Evolutionary conservation across 306 rosid species (phyloP), one percentile per base, ranked within the genome.

Genomic region (Geum urbanum): DNA sequence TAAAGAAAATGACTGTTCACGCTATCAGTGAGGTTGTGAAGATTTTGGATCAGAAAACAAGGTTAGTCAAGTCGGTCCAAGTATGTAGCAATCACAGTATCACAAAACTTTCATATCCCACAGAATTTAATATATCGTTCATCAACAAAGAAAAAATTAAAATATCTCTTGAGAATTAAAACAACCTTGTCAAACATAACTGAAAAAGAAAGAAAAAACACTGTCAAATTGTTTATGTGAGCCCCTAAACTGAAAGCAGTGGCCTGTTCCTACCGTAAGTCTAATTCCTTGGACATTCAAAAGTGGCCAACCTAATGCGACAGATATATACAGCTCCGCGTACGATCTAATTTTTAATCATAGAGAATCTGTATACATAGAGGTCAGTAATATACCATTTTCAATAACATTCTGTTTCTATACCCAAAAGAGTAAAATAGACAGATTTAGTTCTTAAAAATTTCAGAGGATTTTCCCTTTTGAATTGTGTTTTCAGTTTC

Each of bases 1-100:
- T 87, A 44, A 89, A 84, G 81, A 89, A 89, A 80, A 92, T 89
- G 86, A 71, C 76, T 41, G n/a, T 89, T 72, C 53, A 84, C 80
- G 87, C 92, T 2, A 45, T 84, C 83, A 1, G 35, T 1, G 32
- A 62, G 0, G 67, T 72, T 32, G 74, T 91, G 7, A 0, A 1
- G 32, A 41, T 39, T 27, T 80, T 88, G 78, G 80, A 78, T 58
- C 15, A 13, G 70, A 11, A 70, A 40, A 61, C 70, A 53, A 84
- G 96, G 86, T 83, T 75, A 76, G 87, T 74, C 20, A 65, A 46
- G 0, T 47, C 46, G 3, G 40, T 46, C 8, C 27, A 65, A 22
- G 4, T 62, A 14, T n/a, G 41, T 61, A n/a, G 16, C 22, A 46
- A 11, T 32, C 37, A 32, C 37, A 32, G 37, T 32, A 2, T 32